Base-by-base conservation (phyloP, 75 land plant genomes). In the Isoetes taiwanensis region DNA sequence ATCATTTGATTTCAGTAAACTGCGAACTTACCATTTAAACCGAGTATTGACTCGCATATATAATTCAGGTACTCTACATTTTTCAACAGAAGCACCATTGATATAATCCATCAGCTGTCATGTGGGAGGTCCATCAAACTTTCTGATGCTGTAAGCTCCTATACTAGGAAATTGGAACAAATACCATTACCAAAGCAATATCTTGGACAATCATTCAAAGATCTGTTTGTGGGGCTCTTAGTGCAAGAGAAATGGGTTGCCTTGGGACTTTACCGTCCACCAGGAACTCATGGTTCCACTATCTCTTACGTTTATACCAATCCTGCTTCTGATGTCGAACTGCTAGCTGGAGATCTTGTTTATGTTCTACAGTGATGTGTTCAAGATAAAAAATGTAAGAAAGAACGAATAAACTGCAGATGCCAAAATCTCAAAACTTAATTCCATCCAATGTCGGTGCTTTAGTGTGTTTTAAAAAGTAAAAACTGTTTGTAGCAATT, bases 291-390 rank as follows among this genome's bases (percentile, higher is more conserved):
- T 26, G 41, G 34, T 6, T 71, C 75, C 16, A 31, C 54, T 14
- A 57, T 71, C 24, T 28, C 77, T 21, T 74, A 72, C 42, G 74
- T 74, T 14, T 64, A 52, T 34, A 74, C 77, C 25, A 74, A 74
- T 54, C 77, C 77, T n/a, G 41, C 38, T 6, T 55, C 54, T 19
- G 9, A 30, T n/a, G 64, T 41, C n/a, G 14, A 30, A 25, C 52
- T 74, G 25, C 16, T 25, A 16, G 24, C 19, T 2, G 52, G 55
- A 23, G 77, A 74, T 35, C 48, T 71, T 17, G 66, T 74, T 29
- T 74, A 71, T 35, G 57, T 74, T 21, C 6, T 59, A 28, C 72
- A 59, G 23, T 30, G 19, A 9, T 43, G 24, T 2, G 8, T 9
- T 20, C 24, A 9, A 20, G 8, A 2, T 3, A 20, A 9, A 20